These are phyloP conservation scores for Fomitopsis pulvina DNA, from an alignment of 768 basidiomycete genomes.

Conservation along the genomic window DNA sequence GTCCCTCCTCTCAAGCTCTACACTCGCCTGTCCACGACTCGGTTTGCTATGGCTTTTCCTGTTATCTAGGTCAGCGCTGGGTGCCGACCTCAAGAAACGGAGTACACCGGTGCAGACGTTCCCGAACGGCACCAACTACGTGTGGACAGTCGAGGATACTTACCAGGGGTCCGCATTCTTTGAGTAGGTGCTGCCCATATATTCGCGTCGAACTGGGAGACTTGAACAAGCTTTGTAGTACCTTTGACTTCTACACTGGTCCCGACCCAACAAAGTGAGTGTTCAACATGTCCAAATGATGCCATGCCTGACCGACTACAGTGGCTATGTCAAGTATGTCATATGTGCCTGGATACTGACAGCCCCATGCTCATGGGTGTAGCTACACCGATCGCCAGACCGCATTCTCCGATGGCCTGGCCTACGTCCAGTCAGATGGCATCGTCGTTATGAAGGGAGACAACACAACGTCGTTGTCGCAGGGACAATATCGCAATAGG, in stretches of 20 bases:
- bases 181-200: slow-evolving; percentile 40
- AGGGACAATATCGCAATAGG: slow-evolving; percentile 59
- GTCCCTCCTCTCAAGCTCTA: not conserved
- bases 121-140: slow-evolving; percentile 39
- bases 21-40: not conserved
- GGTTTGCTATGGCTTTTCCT: not conserved
- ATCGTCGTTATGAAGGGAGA: slow-evolving; percentile 76
- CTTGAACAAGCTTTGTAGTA: slow-evolving; percentile 26
- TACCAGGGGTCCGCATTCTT: slow-evolving; percentile 66
- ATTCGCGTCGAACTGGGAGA: not conserved
- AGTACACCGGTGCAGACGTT: not conserved
- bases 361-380: not conserved
- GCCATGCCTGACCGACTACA: slow-evolving; percentile 19
- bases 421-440: slow-evolving; percentile 49
- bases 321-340: slow-evolving; percentile 68
- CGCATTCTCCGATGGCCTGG: slow-evolving; percentile 49
- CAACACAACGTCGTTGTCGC: slow-evolving; percentile 46
- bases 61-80: not conserved
- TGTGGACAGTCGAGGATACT: slow-evolving; percentile 65
- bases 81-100: not conserved
- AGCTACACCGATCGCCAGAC: slow-evolving; percentile 57
- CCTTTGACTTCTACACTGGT: slow-evolving; percentile 52
- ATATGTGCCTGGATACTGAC: slow-evolving; percentile 1
- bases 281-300: slow-evolving; percentile 3
- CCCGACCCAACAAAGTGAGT: slow-evolving; percentile 65